A percentile compares a stretch with the other conserved stretches of the same genome.
Conservation (phyloP, 169 alveolate genomes). For the Cryptosporidium sp. region DNA sequence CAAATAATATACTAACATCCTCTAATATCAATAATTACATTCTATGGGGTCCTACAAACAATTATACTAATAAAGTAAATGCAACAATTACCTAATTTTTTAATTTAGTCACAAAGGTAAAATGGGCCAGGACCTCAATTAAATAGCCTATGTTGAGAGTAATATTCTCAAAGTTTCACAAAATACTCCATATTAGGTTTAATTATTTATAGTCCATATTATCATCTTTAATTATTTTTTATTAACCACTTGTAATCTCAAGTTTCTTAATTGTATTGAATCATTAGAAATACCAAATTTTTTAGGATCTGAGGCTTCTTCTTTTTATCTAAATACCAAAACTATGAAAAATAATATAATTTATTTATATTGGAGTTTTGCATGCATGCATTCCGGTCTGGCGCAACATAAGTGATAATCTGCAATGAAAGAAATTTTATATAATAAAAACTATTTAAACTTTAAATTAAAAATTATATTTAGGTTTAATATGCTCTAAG, state of each 20-base stretch:
- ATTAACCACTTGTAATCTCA: not conserved
- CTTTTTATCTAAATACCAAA: not conserved
- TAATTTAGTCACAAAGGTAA: not conserved
- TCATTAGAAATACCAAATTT: too few relatives aligned
- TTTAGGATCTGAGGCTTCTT: not conserved
- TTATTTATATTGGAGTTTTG: not conserved
- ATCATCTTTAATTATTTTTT: too few relatives aligned
- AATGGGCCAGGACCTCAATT: not conserved
- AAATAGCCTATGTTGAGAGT: not conserved
- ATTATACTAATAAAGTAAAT: constrained; percentile 29
- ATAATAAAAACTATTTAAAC: too few relatives aligned
- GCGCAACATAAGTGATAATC: too few relatives aligned
- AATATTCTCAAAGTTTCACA: not conserved
- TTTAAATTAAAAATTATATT: too few relatives aligned
- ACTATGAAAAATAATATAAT: not conserved
- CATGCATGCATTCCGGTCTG: not conserved
- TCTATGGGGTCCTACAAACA: constrained; percentile 62
- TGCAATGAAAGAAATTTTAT: not conserved
- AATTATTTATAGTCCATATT: too few relatives aligned
- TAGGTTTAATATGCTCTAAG: not conserved
- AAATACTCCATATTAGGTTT: not conserved
- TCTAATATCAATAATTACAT: constrained; percentile 50
- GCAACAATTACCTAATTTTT: not conserved
- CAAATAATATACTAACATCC: not conserved
- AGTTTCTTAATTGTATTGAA: too few relatives aligned